A percentile compares a stretch with the other conserved stretches of the same genome.
phyloP scores from a whole-genome alignment of 306 rosid genomes.

The Ochetophila trinervis region DNA sequence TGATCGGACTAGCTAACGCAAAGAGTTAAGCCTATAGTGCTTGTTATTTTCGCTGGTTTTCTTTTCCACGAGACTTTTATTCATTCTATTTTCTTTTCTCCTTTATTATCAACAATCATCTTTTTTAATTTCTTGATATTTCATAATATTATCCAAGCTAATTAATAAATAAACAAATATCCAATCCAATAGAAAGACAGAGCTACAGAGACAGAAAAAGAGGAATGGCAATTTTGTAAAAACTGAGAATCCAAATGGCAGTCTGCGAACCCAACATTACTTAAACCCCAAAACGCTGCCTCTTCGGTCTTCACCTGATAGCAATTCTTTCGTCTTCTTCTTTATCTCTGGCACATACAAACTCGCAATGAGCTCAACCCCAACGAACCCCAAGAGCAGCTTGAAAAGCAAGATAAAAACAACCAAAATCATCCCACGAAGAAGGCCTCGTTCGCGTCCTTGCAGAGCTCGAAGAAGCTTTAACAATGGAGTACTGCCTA shows the following conservation, averaged over 20 bases:
- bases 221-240: slow-evolving; percentile 52
- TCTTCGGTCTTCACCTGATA: slow-evolving; percentile 12
- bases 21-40: slow-evolving; percentile 5
- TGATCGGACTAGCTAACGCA: slow-evolving; percentile 2
- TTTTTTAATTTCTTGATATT: background rate
- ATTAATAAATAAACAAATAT: background rate
- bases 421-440: slow-evolving; percentile 19
- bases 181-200: background rate
- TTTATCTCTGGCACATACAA: background rate
- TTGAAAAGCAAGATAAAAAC: slow-evolving; percentile 37
- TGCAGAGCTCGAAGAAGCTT: slow-evolving; percentile 34
- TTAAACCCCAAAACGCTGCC: slow-evolving; percentile 41
- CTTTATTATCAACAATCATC: background rate
- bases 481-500: slow-evolving; percentile 27
- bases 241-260: slow-evolving; percentile 36
- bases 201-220: background rate
- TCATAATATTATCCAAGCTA: background rate
- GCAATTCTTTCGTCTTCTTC: slow-evolving; percentile 9
- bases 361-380: slow-evolving; percentile 47
- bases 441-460: slow-evolving; percentile 21
- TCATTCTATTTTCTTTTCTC: background rate
- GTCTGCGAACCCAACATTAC: slow-evolving; percentile 33
- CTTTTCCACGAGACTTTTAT: slow-evolving; percentile 1
- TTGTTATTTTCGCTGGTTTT: slow-evolving; percentile 5
- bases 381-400: slow-evolving; percentile 36